Evolutionary conservation across 139 green algal genomes (phyloP), one percentile per base, ranked within the genome.

Genomic region (Auxenochlorella protothecoides): DNA sequence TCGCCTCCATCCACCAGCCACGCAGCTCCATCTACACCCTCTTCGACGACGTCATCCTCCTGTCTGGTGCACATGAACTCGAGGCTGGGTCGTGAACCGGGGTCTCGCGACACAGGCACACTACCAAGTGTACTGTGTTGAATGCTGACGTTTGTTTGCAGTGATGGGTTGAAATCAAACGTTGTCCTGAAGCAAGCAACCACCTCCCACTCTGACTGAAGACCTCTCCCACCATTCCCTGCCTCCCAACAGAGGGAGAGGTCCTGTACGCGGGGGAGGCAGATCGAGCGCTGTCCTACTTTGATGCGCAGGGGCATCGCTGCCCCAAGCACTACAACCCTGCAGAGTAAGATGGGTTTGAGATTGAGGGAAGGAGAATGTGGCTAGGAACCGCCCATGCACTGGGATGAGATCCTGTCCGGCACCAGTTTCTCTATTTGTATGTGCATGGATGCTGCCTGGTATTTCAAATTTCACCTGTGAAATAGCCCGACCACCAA

Each of bases 11-110:
- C 74, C 91, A 95, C 80, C 90, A 95, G 80, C 91, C 91, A 7
- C 88, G 91, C 74, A 83, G 65, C 81, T 89, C 76, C 75, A 92
- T 98, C 68, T 98, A 93, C 65, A 76, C 72, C 55, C 80, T 96
- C 73, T 94, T 98, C 75, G 92, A 97, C 68, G 92, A 97, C 82
- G 77, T 97, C 64, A 72, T 96, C 55, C 85, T 98, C 55, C 72
- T 98, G 62, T 80, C 79, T 5, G 71, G 71, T 71, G 64, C 0
- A 44, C 27, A 44, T 44, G 27, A 1, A 1, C 27, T 44, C 27
- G 1, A 44, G 27, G 0, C 27, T 44, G 27, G 27, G 27, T 44
- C 1, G 27, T 44, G 27, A 44, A 44, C 27, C 27, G 27, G 27
- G 27, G 27, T 44, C 27, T 44, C 27, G 27, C 27, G 27, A 44